Percentiles rank a stretch among this genome's conserved stretches.
Evolutionary conservation across 208 protist genomes (phyloP).

Genomic region (Acanthamoeba castellanii): DNA sequence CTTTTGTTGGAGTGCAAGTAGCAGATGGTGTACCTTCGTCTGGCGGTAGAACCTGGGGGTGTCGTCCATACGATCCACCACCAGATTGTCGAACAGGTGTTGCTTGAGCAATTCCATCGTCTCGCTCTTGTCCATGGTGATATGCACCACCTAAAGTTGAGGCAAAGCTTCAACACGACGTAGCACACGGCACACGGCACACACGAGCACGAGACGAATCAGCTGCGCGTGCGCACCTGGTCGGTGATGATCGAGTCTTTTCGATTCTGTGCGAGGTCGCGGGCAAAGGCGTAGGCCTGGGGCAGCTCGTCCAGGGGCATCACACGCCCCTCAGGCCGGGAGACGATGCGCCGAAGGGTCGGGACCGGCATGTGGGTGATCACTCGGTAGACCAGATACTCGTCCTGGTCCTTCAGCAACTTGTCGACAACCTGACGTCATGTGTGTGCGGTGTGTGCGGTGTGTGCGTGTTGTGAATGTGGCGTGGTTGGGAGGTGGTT

Average conservation of each 20-base stretch:
- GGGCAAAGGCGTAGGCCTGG: constrained; percentile 20
- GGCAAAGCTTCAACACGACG: not conserved
- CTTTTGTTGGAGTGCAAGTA: too few species aligned
- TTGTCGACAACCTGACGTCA: not conserved
- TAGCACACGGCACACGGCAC: not conserved
- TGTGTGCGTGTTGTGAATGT: not conserved
- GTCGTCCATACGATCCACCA: constrained; percentile 57
- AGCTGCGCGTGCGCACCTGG: not conserved
- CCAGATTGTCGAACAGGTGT: constrained; percentile 62
- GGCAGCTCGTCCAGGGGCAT: constrained; percentile 27
- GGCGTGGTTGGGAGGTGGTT: not conserved
- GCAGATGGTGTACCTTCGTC: not conserved
- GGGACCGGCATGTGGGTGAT: constrained; percentile 60
- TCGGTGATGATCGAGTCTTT: constrained; percentile 66
- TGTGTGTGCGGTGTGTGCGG: not conserved
- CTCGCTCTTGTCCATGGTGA: constrained; percentile 51
- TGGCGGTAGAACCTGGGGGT: constrained; percentile 27
- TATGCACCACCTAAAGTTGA: constrained; percentile 46
- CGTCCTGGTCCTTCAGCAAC: not conserved
- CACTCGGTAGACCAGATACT: constrained; percentile 56
- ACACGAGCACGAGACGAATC: not conserved
- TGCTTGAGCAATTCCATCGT: constrained; percentile 55
- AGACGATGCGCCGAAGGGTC: constrained; percentile 43
- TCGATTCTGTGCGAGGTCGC: not conserved
- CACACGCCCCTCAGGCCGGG: not conserved